Percentiles rank a stretch among this genome's conserved stretches.
phyloP scores from a whole-genome alignment of 2,329 filamentous ascomycete species.

The Aurifilum marmelostoma region DNA sequence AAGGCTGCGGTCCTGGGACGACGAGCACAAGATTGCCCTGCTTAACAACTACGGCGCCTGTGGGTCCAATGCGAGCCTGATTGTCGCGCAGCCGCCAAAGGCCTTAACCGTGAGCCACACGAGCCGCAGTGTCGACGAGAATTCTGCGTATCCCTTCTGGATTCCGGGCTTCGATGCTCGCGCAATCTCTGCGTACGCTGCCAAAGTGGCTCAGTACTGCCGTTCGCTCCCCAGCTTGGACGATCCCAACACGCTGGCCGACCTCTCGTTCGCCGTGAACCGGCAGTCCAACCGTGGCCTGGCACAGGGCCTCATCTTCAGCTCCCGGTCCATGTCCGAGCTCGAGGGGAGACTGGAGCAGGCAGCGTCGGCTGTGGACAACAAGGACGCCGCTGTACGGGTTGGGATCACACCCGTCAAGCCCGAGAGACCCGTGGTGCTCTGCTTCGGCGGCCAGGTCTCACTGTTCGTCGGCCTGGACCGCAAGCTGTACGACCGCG shows the following conservation, averaged over 20 bases:
- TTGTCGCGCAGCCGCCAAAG: no score
- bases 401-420: background rate
- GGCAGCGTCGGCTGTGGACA: background rate
- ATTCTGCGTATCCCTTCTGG: slow-evolving; percentile 9
- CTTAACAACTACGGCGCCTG: no score
- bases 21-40: no score
- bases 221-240: background rate
- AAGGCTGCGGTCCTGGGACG: no score
- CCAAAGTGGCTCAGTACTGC: background rate
- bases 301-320: slow-evolving; percentile 34
- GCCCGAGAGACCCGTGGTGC: slow-evolving; percentile 5
- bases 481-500: slow-evolving; percentile 36
- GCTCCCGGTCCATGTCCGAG: slow-evolving; percentile 34
- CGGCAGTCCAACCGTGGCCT: slow-evolving; percentile 38
- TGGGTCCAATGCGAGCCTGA: no score
- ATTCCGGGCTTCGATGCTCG: slow-evolving; percentile 6
- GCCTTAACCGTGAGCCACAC: no score
- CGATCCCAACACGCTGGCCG: slow-evolving; percentile 3
- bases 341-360: slow-evolving; percentile 23
- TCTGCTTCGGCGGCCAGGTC: slow-evolving; percentile 31
- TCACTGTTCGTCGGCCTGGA: slow-evolving; percentile 39
- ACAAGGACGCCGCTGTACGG: background rate
- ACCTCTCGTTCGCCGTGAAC: slow-evolving; percentile 40
- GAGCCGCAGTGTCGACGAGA: no score
- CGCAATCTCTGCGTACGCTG: background rate